Base-by-base conservation (phyloP, 1,284 basidiomycete species). In the Violaceomyces palustris region DNA sequence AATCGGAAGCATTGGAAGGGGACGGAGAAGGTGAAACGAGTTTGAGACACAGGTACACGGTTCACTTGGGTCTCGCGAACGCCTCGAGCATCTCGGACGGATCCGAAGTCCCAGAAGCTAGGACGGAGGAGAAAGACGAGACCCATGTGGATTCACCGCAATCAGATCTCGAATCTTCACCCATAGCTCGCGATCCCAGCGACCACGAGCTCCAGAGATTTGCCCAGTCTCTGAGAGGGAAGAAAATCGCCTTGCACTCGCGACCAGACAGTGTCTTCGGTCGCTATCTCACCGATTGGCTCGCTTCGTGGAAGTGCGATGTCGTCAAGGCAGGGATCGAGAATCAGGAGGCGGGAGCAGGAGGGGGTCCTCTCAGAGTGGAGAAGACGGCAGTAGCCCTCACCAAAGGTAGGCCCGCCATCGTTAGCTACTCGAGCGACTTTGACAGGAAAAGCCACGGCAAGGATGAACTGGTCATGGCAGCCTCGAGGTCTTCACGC, bases 391-490 rank as follows among this genome's bases (percentile, higher is more conserved):
- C 63, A 15, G 52, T 66, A 18, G 60, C 63, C 0, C 32, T 61
- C 19, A 52, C 60, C 9, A 39, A 39, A 15, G 59, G 59, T 5
- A 34, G 55, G 14, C 63, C 63, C 3, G 35, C 45, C 0, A 38
- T 66, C 4, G 58, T 66, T 30, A 54, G 51, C 51, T 65, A 60
- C 36, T 53, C 49, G 4, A 65, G 60, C 37, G 56, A 59, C 14
- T 43, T 58, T 3, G 50, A 46, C 21, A 35, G 54, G 18, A 46
- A 38, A 9, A 39, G 23, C 6, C 57, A 48, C 21, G 18, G 36
- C 1, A 23, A 8, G 19, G n/a, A n/a, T n/a, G n/a, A n/a, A n/a
- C n/a, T n/a, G n/a, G 30, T 28, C 26, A 25, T 12, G 23, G 40
- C 22, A 33, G 17, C 17, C 6, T 27, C 12, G 15, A 9, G 2